Base-by-base conservation (phyloP, 164 flowering plant genomes). In the grape (Vitis vinifera) region DNA sequence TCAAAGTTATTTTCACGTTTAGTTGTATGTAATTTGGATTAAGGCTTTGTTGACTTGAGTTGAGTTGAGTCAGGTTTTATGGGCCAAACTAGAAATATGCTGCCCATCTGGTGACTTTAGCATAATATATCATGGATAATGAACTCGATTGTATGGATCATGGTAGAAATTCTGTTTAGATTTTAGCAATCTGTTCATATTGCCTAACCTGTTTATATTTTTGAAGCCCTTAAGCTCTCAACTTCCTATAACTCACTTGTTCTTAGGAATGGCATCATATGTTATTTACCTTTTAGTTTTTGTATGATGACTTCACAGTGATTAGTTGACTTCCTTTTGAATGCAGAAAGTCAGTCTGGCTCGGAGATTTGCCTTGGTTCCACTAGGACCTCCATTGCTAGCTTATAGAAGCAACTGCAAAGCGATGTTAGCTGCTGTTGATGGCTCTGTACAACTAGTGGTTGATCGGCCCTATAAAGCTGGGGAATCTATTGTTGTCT, bases 341-440 rank as follows among this genome's bases (percentile, higher is more conserved):
- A 63, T 65, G 59, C 88, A 95, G 99, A 92, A 91, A 75, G 99
- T 95, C 69, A 85, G 88, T 82, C 81, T 95, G 77, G 98, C 98
- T 10, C 87, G 98, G 65, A 87, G 99, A 78, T 95, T 95, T 89
- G 97, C 99, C 29, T 80, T 95, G 77, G 99, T 95, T 70, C 99
- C 98, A 69, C 84, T 95, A 67, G 99, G 99, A 29, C 99, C 99
- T 5, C 99, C 99, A 14, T 73, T 95, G 69, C 78, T 95, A 71
- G 91, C 99, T 62, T 95, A 95, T 75, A 84, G 84, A 78, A 90
- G 98, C 85, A 91, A 87, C 75, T 90, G 97, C 82, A 93, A 88
- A 79, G 94, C 98, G 31, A 95, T 95, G 99, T 76, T 95, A 75
- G 85, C 90, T 70, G 91, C 97, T 75, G 88, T 79, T 71, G 91